Evolutionary conservation across 2,329 filamentous ascomycete species (phyloP), one percentile per base, ranked within the genome.

Genomic region (Stachybotrys elegans): DNA sequence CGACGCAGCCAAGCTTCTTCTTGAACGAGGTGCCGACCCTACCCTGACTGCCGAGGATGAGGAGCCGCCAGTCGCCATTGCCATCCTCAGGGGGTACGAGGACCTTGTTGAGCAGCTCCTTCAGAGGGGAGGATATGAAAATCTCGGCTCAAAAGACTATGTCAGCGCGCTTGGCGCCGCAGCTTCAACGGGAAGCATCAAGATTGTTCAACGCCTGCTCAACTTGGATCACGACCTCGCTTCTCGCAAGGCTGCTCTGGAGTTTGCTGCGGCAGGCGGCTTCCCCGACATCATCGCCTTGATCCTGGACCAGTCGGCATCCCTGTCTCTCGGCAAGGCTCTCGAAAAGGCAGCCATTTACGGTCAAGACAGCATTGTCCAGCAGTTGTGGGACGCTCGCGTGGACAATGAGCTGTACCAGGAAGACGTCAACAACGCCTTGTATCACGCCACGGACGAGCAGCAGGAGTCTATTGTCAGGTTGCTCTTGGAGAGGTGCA

Each of bases 11-110:
- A 36, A 48, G 27, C 38, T 46, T 29, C 42, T 48, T 4, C 39
- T 48, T 11, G 21, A 46, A 13, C 43, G 38, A 9, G 43, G 41
- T 14, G 46, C 46, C 14, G 39, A 43, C 19, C 22, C 46, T 13
- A 41, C 39, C 7, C 22, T 48, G 25, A 38, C 43, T 12, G 41
- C 46, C 2, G 22, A 35, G n/a, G 41, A 44, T 21, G 22, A 16
- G 4, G 46, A 48, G 17, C 43, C 46, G 11, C 46, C 43, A 1
- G 43, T 48, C 4, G 41, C 46, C 7, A n/a, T 46, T 5, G 46
- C 46, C 7, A 40, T 48, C 13, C 22, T 48, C 17, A 21, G 41
- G 19, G 46, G 46, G 21, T 48, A 48, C 19, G 43, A 48, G 35
- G 46, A 39, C 37, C 20, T 46, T 20, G 46, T 48, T 4, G 38